phyloP scores from a whole-genome alignment of 106 monocot species.

The Acanthochlamys bracteata region DNA sequence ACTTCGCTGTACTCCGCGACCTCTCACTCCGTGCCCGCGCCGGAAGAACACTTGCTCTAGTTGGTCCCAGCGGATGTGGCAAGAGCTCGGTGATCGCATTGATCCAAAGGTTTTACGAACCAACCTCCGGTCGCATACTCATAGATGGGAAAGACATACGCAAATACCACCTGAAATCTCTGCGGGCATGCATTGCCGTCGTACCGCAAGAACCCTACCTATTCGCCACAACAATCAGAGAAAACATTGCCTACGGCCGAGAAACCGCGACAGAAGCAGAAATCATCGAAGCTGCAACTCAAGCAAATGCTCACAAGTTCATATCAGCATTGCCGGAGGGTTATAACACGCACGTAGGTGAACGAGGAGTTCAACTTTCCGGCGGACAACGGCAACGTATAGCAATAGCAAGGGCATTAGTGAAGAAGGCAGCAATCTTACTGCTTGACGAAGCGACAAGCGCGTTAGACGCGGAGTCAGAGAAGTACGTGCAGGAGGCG shows the following conservation, averaged over 20 bases:
- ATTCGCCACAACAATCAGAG: conserved; percentile 64
- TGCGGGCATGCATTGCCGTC: conserved; percentile 52
- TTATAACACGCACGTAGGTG: conserved; percentile 74
- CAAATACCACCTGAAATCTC: conserved; percentile 64
- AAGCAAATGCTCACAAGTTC: conserved; percentile 80
- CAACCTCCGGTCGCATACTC: conserved; percentile 73
- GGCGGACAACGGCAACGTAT: conserved; percentile 91
- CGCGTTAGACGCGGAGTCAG: conserved; percentile 86
- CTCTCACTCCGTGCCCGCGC: conserved; percentile 75
- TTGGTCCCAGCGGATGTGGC: conserved; percentile 92
- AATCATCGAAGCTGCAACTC: conserved; percentile 73
- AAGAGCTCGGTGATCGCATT: conserved; percentile 87
- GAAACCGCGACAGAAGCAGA: conserved; percentile 62
- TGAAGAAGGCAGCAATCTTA: conserved; percentile 59
- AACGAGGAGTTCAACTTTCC: conserved; percentile 76
- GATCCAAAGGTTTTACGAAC: conserved; percentile 83
- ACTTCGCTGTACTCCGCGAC: conserved; percentile 59
- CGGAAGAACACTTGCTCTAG: conserved; percentile 69
- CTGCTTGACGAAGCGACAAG: conserved; percentile 94
- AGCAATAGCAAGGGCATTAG: conserved; percentile 67
- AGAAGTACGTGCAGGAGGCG: conserved; percentile 74
- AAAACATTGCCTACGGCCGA: conserved; percentile 86
- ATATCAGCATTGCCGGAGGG: conserved; percentile 84
- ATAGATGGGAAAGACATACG: conserved; percentile 79
- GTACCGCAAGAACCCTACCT: conserved; percentile 92